Conservation (phyloP, 2,329 filamentous ascomycete species). For the Tympanopsis confertula region DNA sequence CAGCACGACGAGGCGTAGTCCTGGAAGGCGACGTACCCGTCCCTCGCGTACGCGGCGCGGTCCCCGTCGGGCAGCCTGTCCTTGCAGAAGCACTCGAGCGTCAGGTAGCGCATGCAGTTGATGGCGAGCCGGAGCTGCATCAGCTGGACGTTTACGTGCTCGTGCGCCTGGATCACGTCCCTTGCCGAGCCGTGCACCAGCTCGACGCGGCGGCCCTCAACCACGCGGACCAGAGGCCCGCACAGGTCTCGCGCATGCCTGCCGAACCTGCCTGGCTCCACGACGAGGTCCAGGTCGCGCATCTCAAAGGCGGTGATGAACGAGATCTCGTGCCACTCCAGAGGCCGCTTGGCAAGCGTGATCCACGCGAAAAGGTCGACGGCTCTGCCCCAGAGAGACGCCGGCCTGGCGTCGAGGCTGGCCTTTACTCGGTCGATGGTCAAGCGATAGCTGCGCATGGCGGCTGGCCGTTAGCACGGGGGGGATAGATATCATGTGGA, state of each 20-base stretch:
- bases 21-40: slow-evolving; percentile 21
- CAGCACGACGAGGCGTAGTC: slow-evolving; percentile 24
- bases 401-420: slow-evolving; percentile 2
- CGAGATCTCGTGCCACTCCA: slow-evolving; percentile 28
- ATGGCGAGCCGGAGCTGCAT: slow-evolving; percentile 18
- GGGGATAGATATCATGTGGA: too few species aligned
- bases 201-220: slow-evolving; percentile 16
- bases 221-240: slow-evolving; percentile 22
- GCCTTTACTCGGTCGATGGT: slow-evolving; percentile 11
- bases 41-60: slow-evolving; percentile 5
- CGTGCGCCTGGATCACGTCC: slow-evolving; percentile 13
- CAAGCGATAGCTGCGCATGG: slow-evolving; percentile 13
- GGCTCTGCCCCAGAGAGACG: slow-evolving; percentile 10
- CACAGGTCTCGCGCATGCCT: slow-evolving; percentile 16
- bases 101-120: slow-evolving; percentile 21
- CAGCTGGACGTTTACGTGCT: slow-evolving; percentile 9
- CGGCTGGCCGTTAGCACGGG: slow-evolving; percentile 2
- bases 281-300: slow-evolving; percentile 3
- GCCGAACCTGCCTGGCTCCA: slow-evolving; percentile 10
- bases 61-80: slow-evolving; percentile 3
- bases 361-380: slow-evolving; percentile 25
- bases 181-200: slow-evolving; percentile 25
- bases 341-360: slow-evolving; percentile 21
- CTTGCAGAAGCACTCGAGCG: slow-evolving; percentile 15
- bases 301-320: slow-evolving; percentile 12